These are phyloP conservation scores for Triadica sebifera DNA, from an alignment of 345 rosid genomes.

Conservation along the genomic window DNA sequence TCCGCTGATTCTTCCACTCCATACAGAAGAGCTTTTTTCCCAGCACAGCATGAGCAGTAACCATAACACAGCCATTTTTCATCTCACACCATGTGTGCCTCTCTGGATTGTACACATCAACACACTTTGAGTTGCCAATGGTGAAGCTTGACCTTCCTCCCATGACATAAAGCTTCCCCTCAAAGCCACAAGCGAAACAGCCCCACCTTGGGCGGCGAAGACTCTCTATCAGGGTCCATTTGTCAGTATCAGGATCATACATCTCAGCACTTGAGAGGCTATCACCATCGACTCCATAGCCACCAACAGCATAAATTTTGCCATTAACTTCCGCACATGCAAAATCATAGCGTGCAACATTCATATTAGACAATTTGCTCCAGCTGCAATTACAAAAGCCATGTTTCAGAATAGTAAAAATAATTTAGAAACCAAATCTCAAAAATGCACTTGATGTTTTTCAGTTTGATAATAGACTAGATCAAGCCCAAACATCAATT, in stretches of 20 bases:
- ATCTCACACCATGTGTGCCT: slow-evolving; percentile 63
- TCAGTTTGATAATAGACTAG: not conserved
- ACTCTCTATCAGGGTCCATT: slow-evolving; percentile 66
- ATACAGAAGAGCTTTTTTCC: slow-evolving; percentile 76
- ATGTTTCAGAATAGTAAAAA: slow-evolving; percentile 8
- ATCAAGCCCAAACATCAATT: not conserved
- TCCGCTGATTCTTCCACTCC: slow-evolving; percentile 90
- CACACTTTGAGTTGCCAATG: slow-evolving; percentile 74
- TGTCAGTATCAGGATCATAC: slow-evolving; percentile 57
- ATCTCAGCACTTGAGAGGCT: slow-evolving; percentile 75
- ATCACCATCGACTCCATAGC: slow-evolving; percentile 64
- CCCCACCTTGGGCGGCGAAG: slow-evolving; percentile 87
- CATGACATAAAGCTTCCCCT: slow-evolving; percentile 80
- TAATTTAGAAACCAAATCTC: not conserved
- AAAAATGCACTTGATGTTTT: not conserved
- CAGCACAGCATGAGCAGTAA: slow-evolving; percentile 83
- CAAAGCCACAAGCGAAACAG: slow-evolving; percentile 70
- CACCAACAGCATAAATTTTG: slow-evolving; percentile 80
- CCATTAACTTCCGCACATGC: slow-evolving; percentile 92
- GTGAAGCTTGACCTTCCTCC: slow-evolving; percentile 97
- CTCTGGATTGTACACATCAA: slow-evolving; percentile 71
- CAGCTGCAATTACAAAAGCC: slow-evolving; percentile 50
- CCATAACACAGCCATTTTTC: slow-evolving; percentile 92
- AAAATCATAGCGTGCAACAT: slow-evolving; percentile 72
- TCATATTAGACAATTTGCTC: slow-evolving; percentile 72